These are phyloP conservation scores for Hanseniaspora sp. DNA, from an alignment of 1,139 yeast genomes.

Conservation along the genomic window DNA sequence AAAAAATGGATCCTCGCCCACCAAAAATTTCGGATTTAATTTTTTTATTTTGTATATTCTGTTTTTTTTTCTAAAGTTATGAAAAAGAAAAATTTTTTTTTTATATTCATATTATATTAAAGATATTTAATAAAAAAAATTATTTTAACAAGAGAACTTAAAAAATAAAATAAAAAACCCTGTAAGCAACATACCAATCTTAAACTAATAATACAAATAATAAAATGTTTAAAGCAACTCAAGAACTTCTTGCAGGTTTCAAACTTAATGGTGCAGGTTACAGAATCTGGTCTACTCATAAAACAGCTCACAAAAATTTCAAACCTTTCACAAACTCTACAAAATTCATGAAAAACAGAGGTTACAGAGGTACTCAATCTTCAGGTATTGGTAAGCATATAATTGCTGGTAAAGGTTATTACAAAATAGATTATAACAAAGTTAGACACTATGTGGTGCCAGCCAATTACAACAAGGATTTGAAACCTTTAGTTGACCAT, in stretches of 20 bases:
- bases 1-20: neutral
- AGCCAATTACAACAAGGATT: constrained; percentile 35
- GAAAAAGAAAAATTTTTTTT: too few species aligned
- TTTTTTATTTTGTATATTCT: too few species aligned
- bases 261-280: constrained; percentile 15
- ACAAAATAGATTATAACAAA: constrained; percentile 67
- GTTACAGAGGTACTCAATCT: constrained; percentile 92
- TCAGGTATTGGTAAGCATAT: constrained; percentile 73
- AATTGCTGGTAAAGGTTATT: constrained; percentile 54
- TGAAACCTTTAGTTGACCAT: constrained; percentile 66
- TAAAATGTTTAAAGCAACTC: constrained; percentile 13
- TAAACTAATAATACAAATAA: neutral
- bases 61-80: too few species aligned
- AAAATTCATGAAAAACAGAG: constrained; percentile 87
- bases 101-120: too few species aligned
- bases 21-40: neutral
- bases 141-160: neutral
- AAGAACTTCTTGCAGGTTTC: constrained; percentile 14
- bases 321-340: constrained; percentile 51
- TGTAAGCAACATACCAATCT: neutral
- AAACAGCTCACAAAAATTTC: constrained; percentile 14
- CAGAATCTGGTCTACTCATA: constrained; percentile 15
- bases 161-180: neutral
- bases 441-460: constrained; percentile 92
- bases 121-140: neutral